Base-by-base conservation (phyloP, 352 stramenopile species). In the Lagenidium sp. region DNA sequence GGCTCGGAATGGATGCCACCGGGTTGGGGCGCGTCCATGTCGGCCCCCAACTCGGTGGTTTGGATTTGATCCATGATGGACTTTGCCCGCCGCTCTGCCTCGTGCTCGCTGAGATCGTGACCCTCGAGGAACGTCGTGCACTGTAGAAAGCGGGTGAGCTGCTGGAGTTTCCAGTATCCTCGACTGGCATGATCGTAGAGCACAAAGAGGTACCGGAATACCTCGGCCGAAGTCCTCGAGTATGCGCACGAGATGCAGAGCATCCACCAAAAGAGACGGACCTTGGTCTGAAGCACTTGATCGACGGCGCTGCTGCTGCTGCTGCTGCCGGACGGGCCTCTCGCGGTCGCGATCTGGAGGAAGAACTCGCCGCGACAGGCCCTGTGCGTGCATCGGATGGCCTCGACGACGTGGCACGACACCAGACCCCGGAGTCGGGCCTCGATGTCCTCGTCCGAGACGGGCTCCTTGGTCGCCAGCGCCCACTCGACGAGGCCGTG, bases 191-290 rank as follows among this genome's bases (percentile, higher is more conserved):
- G 43, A 28, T 82, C 66, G 19, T 78, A 67, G 0, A 78, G 26
- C 20, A 58, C 53, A 35, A 80, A 80, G 1, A 80, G 21, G 24
- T 62, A 50, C 1, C 69, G 56, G 39, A 68, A 54, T 0, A 76
- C 46, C 13, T 70, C 55, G 2, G 44, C n/a, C 13, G 49, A 58
- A 15, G 26, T 57, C 1, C 26, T 48, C 5, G 62, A 45, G 8
- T 48, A 62, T 2, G 47, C 50, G 35, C 66, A 68, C 41, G 62
- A 70, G 12, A 78, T 46, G 31, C 47, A 56, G 6, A 71, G 4
- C 23, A 76, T 36, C 51, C 51, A 59, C 50, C 50, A 58, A 1
- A 58, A 12, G 18, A 53, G 4, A 7, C 20, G 42, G 2, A 25
- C 24, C 37, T 44, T 56, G 21, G 36, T 24, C 13, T 20, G 26